Conservation (phyloP, 1,284 basidiomycete species). For the Kwoniella shivajii region DNA sequence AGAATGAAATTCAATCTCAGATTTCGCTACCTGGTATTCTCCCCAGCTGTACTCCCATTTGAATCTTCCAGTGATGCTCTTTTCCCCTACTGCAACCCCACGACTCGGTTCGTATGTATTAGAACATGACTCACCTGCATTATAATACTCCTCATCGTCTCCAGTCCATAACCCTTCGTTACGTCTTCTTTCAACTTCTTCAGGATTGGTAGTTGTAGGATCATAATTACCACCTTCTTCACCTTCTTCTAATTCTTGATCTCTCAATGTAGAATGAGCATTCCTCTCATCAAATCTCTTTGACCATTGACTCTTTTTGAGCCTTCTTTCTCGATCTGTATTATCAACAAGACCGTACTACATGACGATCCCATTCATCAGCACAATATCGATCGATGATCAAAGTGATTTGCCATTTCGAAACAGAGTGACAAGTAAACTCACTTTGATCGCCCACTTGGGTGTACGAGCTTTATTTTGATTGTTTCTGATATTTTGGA, state of each 20-base stretch:
- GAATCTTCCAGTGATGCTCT: not conserved
- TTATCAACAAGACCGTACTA: conserved; percentile 79
- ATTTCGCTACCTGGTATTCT: too few species aligned
- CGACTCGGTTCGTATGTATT: too few species aligned
- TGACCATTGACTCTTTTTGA: conserved; percentile 82
- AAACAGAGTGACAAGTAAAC: not conserved
- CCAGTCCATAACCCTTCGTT: conserved; percentile 49
- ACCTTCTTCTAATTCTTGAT: conserved; percentile 74
- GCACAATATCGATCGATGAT: too few species aligned
- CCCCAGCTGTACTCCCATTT: not conserved
- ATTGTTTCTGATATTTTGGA: conserved; percentile 94
- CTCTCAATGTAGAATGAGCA: conserved; percentile 69
- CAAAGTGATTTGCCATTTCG: not conserved
- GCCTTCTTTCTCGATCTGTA: conserved; percentile 70
- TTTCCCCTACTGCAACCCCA: conserved; percentile 3
- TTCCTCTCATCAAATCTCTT: conserved; percentile 80
- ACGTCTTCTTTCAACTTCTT: conserved; percentile 30
- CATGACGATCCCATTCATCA: not conserved
- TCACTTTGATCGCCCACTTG: conserved; percentile 79
- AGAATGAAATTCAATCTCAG: too few species aligned
- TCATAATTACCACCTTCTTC: conserved; percentile 59
- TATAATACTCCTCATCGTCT: conserved; percentile 53
- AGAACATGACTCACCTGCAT: conserved; percentile 42
- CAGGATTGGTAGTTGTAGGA: conserved; percentile 33
- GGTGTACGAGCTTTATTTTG: conserved; percentile 87